A percentile compares a stretch with the other conserved stretches of the same genome.
These are phyloP conservation scores for Didymella pomorum DNA, from an alignment of 2,329 filamentous ascomycete species.

Conservation along the genomic window DNA sequence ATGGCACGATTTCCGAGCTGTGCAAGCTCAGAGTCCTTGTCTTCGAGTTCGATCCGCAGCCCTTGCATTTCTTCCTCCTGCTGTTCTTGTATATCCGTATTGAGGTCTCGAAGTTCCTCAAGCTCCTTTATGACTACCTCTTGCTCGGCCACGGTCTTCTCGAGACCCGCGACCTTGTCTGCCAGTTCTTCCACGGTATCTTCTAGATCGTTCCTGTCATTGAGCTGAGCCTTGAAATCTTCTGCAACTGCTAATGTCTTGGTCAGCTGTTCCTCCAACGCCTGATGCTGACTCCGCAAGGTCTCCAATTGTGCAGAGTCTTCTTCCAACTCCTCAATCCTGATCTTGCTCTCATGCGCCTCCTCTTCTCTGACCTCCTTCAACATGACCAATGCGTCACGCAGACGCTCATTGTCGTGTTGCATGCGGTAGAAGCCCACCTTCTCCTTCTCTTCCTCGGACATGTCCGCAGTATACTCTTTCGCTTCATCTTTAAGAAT, in stretches of 20 bases:
- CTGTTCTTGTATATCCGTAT: slow-evolving; percentile 92
- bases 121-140: slow-evolving; percentile 84
- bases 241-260: slow-evolving; percentile 79
- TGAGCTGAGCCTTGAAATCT: slow-evolving; percentile 88
- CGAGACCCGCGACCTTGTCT: not conserved
- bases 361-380: slow-evolving; percentile 88
- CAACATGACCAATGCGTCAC: slow-evolving; percentile 82
- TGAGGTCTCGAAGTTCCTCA: slow-evolving; percentile 88
- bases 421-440: slow-evolving; percentile 93
- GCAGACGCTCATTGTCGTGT: slow-evolving; percentile 84
- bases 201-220: slow-evolving; percentile 86
- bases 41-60: slow-evolving; percentile 90
- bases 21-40: slow-evolving; percentile 82
- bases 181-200: slow-evolving; percentile 81
- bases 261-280: slow-evolving; percentile 74
- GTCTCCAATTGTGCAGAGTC: slow-evolving; percentile 45
- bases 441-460: slow-evolving; percentile 84
- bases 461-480: slow-evolving; percentile 84
- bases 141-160: slow-evolving; percentile 59
- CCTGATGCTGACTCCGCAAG: slow-evolving; percentile 68
- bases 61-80: slow-evolving; percentile 94
- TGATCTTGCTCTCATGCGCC: slow-evolving; percentile 74
- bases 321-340: slow-evolving; percentile 53
- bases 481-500: slow-evolving; percentile 86
- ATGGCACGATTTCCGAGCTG: slow-evolving; percentile 77